These are phyloP conservation scores for Aurantiochytrium sp. DNA, from an alignment of 108 stramenopile species.

Conservation along the genomic window DNA sequence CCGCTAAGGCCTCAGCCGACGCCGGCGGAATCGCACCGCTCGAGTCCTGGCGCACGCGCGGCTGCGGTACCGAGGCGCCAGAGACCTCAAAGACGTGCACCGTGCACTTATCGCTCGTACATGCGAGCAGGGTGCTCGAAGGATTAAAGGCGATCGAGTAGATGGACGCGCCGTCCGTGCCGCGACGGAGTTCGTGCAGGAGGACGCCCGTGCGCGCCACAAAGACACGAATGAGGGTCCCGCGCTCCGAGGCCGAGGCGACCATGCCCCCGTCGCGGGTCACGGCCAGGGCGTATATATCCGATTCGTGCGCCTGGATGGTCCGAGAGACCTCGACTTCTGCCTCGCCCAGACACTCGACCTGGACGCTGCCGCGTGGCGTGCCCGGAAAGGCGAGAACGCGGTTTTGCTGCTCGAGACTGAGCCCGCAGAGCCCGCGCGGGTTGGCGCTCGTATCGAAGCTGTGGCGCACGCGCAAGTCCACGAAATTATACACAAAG, in stretches of 20 bases:
- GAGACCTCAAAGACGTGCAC: slow-evolving; percentile 76
- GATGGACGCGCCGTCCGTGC: slow-evolving; percentile 84
- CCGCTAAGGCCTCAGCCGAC: too few relatives aligned
- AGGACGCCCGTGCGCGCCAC: slow-evolving; percentile 59
- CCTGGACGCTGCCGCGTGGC: slow-evolving; percentile 79
- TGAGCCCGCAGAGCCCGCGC: slow-evolving; percentile 77
- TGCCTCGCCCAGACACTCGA: slow-evolving; percentile 84
- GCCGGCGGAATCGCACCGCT: too few relatives aligned
- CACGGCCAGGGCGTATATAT: slow-evolving; percentile 73
- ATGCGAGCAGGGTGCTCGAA: slow-evolving; percentile 76
- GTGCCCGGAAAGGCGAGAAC: slow-evolving; percentile 90
- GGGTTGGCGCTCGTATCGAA: not conserved
- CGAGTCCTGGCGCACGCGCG: too few relatives aligned
- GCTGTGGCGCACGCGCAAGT: not conserved
- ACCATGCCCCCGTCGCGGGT: slow-evolving; percentile 78
- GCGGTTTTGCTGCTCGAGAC: slow-evolving; percentile 72
- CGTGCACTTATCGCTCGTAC: slow-evolving; percentile 89
- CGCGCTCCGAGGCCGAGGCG: slow-evolving; percentile 84
- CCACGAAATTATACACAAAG: slow-evolving; percentile 59
- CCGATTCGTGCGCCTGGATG: slow-evolving; percentile 88
- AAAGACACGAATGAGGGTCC: slow-evolving; percentile 84
- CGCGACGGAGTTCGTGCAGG: slow-evolving; percentile 82
- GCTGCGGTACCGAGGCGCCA: not conserved
- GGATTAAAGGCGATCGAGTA: slow-evolving; percentile 80
- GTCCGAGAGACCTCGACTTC: slow-evolving; percentile 71